Base-by-base conservation (phyloP, 2,329 filamentous ascomycete species). In the Nannizziopsis arthrosporioides region DNA sequence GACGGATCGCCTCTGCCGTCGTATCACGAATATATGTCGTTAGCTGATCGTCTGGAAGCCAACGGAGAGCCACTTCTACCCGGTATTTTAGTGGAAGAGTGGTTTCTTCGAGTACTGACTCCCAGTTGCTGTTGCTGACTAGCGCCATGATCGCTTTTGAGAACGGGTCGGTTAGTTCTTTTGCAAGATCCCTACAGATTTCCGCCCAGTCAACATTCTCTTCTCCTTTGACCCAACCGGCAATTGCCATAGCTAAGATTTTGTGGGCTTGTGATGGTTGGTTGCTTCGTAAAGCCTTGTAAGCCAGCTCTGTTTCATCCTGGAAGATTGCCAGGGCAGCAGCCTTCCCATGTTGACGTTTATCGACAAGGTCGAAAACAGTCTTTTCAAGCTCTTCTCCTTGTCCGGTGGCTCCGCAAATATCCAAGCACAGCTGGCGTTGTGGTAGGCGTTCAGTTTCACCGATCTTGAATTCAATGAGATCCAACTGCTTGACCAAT, bases 311-410 rank as follows among this genome's bases (percentile, higher is more conserved):
- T 27, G 73, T 72, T 56, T 78, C 70, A 44, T 75, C 73, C 50
- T 80, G 75, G 54, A 81, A 77, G 3, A 81, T 68, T 2, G 79
- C 78, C 37, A 81, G 62, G 1, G 78, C 77, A 44, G 81, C 77
- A 12, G 78, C 78, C 63, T 80, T 80, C 43, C 80, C 80, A 53
- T 77, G 71, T 39, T 78, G 68, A 12, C 72, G 72, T 42, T 73
- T 63, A 5, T 71, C 63, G 9, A 78, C 70, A 9, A 82, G 64
- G 2, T 68, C 63, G 50, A 73, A 63, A 59, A 80, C 63, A 55
- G 67, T 51, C 56, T 68, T 56, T 66, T 75, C 54, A 63, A 75
- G 52, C 60, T 74, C 63, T 18, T 72, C 65, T 32, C 69, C 63
- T 1, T 75, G 71, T 53, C 78, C 73, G 11, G 73, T 70, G 62